These are phyloP conservation scores for Sporothrix sp. DNA, from an alignment of 2,329 filamentous ascomycete genomes.

Conservation along the genomic window DNA sequence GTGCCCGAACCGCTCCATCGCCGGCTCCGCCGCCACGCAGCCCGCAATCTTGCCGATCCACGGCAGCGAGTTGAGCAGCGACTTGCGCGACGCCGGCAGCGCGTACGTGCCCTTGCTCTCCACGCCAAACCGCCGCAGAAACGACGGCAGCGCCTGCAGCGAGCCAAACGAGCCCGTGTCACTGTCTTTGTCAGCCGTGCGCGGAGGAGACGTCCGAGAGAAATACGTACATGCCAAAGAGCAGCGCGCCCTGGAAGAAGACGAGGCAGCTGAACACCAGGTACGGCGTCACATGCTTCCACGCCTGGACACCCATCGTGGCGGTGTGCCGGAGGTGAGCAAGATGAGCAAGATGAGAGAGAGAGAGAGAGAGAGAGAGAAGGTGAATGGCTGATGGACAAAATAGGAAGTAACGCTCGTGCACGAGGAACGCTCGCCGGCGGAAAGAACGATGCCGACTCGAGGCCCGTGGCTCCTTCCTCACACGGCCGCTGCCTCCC, in stretches of 20 bases:
- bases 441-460: neutral
- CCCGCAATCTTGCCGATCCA: constrained; percentile 18
- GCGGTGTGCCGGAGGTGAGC: neutral
- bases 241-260: constrained; percentile 15
- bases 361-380: neutral
- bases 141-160: constrained; percentile 16
- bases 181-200: too few relatives aligned
- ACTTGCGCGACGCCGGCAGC: constrained; percentile 10
- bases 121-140: constrained; percentile 13
- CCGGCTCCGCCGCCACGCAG: constrained; percentile 12
- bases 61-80: constrained; percentile 17
- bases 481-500: neutral
- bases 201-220: neutral
- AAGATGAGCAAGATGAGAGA: neutral
- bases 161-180: constrained; percentile 17
- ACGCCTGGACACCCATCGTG: constrained; percentile 6
- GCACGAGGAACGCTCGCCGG: neutral
- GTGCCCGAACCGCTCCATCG: constrained; percentile 16
- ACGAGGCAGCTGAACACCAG: constrained; percentile 15
- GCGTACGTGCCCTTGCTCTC: constrained; percentile 3
- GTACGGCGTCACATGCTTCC: constrained; percentile 16
- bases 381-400: too few relatives aligned
- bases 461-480: neutral
- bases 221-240: constrained; percentile 16
- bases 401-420: neutral